Evolutionary conservation across 805 yeast species (phyloP).

Genomic region (Metschnikowia kunwiensis): DNA sequence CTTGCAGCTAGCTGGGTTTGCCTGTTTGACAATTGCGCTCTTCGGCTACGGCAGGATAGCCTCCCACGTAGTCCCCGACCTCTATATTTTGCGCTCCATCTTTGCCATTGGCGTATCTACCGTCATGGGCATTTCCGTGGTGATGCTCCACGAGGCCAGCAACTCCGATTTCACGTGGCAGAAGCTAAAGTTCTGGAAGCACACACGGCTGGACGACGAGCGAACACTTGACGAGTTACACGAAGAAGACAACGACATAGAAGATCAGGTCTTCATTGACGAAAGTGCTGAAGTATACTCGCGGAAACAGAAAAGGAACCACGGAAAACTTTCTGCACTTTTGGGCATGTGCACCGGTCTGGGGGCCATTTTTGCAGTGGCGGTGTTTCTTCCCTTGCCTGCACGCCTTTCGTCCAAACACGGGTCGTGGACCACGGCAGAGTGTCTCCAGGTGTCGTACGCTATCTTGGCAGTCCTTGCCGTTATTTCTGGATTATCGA

Average conservation of each 20-base stretch:
- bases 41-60: constrained; percentile 45
- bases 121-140: constrained; percentile 57
- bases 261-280: constrained; percentile 1
- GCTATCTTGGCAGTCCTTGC: constrained; percentile 45
- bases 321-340: constrained; percentile 56
- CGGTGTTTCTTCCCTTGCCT: constrained; percentile 55
- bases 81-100: constrained; percentile 48
- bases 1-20: constrained; percentile 47
- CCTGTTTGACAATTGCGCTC: constrained; percentile 46
- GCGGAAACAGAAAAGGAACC: constrained; percentile 10
- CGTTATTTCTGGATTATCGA: constrained; percentile 33
- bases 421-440: constrained; percentile 30
- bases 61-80: constrained; percentile 41
- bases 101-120: constrained; percentile 62
- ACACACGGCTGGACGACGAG: constrained; percentile 1
- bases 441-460: constrained; percentile 49
- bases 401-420: constrained; percentile 40
- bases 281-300: constrained; percentile 3
- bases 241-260: constrained; percentile 2
- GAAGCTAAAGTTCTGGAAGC: constrained; percentile 28
- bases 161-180: constrained; percentile 39
- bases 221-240: constrained; percentile 1
- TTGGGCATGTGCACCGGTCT: constrained; percentile 62
- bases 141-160: constrained; percentile 54
- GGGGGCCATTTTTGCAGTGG: constrained; percentile 65